Evolutionary conservation across 2,329 filamentous ascomycete species (phyloP), one percentile per base, ranked within the genome.

Genomic region (Aspergillus caelatus): DNA sequence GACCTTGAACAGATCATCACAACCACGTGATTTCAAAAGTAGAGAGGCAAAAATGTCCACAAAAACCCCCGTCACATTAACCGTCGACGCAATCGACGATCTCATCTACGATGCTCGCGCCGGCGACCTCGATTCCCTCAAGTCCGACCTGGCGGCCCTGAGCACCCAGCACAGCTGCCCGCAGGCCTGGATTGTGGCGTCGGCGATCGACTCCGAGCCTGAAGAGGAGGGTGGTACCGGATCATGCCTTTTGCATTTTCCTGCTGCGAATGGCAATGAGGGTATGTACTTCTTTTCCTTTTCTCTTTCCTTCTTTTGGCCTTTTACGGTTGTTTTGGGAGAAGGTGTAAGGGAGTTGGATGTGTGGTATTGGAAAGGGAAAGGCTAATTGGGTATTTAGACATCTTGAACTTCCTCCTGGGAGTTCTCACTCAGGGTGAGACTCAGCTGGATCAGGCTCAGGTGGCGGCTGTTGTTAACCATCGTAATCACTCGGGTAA

Each of bases 51-150:
- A 62, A 56, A 68, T 71, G 64, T 59, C 72, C 10, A 52, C 30
- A 59, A 30, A 52, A 10, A 69, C 68, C 58, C 73, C 73, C 55
- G 58, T 77, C 62, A 66, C 70, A 32, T 81, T 94, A 56, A 86
- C 86, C 57, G 89, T 91, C 75, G 94, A 97, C 59, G 88, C 93
- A 77, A 90, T 96, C 72, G 94, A 97, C 77, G 94, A 98, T 79
- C 86, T 98, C 68, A 87, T 98, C 69, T 97, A 97, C 81, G 88
- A 92, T 70, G 87, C 93, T 2, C 91, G 94, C 43, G 85, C 86
- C 0, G 93, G 93, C 67, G 94, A 97, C 67, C 82, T 88, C 62
- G 80, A 84, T 21, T 91, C 94, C 30, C 83, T 98, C 55, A 81
- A 85, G 53, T 74, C 79, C 48, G 83, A 81, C 65, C 82, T 96